Conservation (phyloP, 768 basidiomycete genomes). For the Asterophora lycoperdoides region DNA sequence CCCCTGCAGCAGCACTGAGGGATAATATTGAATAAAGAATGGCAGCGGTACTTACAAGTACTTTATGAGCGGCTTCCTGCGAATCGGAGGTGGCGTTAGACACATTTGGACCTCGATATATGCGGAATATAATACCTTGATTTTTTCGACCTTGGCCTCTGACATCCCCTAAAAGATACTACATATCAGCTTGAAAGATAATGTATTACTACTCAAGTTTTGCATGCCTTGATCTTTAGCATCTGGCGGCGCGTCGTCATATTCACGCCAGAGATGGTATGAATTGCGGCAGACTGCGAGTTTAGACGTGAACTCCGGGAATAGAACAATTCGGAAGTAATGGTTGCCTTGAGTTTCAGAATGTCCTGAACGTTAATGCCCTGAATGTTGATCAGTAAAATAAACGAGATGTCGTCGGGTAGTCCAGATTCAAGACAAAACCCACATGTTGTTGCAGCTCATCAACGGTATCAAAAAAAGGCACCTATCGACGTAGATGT, state of each 20-base stretch:
- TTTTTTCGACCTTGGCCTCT: slow-evolving; percentile 96
- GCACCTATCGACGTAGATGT: slow-evolving; percentile 32
- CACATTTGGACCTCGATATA: background rate
- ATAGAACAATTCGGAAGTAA: background rate
- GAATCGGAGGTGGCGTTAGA: background rate
- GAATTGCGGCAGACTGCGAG: slow-evolving; percentile 67
- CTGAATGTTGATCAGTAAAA: slow-evolving; percentile 34
- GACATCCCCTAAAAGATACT: slow-evolving; percentile 73
- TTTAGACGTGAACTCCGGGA: background rate
- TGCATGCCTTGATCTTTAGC: slow-evolving; percentile 83
- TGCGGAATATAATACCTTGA: slow-evolving; percentile 53
- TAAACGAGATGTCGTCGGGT: background rate
- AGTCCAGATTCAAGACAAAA: too few relatives aligned
- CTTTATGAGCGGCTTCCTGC: slow-evolving; percentile 88
- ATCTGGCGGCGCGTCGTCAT: slow-evolving; percentile 90
- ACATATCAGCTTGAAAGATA: slow-evolving; percentile 15
- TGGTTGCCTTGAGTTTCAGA: slow-evolving; percentile 76
- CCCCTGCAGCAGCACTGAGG: slow-evolving; percentile 45
- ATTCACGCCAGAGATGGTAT: slow-evolving; percentile 82
- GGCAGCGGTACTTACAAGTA: slow-evolving; percentile 47
- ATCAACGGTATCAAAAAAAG: slow-evolving; percentile 76
- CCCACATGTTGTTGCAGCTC: slow-evolving; percentile 79
- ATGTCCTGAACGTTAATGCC: slow-evolving; percentile 97
- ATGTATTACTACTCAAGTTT: background rate
- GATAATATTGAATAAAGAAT: background rate